phyloP scores from a whole-genome alignment of 345 rosid genomes.

The Arabidopsis thaliana region TAIR10.1 NC_003070.9:18376001-18376500 shows the following conservation, averaged over 20 bases:
- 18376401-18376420: conserved; percentile 57
- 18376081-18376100: conserved; percentile 46
- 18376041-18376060: conserved; percentile 52
- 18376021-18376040: conserved; percentile 30
- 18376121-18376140: conserved; percentile 48
- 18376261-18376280: conserved; percentile 51
- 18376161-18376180: conserved; percentile 53
- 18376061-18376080: conserved; percentile 55
- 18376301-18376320: conserved; percentile 51
- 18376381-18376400: conserved; percentile 51
- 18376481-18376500: conserved; percentile 37
- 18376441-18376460: background rate
- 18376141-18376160: conserved; percentile 57
- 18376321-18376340: conserved; percentile 49
- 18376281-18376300: conserved; percentile 54
- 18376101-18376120: conserved; percentile 22
- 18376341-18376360: conserved; percentile 39
- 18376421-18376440: conserved; percentile 45
- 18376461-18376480: conserved; percentile 54
- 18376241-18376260: conserved; percentile 56
- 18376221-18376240: conserved; percentile 47
- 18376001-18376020: conserved; percentile 35
- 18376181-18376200: conserved; percentile 49
- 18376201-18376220: conserved; percentile 45
- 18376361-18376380: conserved; percentile 47